Percentiles rank a stretch among this genome's conserved stretches.
phyloP scores from a whole-genome alignment of 2,329 filamentous ascomycete species.

The Orbilia oligospora region DNA sequence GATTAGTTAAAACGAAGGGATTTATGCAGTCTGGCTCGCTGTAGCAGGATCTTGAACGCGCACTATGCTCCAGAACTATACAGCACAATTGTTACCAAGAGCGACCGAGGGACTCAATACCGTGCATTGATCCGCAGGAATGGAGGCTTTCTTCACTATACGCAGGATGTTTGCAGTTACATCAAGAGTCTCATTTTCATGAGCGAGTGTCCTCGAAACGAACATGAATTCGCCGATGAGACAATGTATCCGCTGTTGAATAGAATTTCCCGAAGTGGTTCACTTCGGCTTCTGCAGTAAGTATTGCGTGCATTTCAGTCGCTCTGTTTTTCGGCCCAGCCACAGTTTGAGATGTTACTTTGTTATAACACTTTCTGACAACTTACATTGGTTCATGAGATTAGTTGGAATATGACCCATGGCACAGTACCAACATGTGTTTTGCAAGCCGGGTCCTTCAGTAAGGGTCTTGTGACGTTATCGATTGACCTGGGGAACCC shows the following conservation, averaged over 20 bases:
- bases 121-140: not conserved
- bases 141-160: not conserved
- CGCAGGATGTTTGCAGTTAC: not conserved
- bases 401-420: constrained; percentile 1
- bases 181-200: not conserved
- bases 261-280: not conserved
- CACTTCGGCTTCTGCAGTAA: not conserved
- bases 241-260: not conserved
- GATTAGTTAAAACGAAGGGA: not conserved
- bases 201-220: not conserved
- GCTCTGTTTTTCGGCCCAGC: too few relatives aligned
- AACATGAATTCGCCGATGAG: not conserved
- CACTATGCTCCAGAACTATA: not conserved
- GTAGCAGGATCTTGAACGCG: not conserved
- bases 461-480: not conserved
- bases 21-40: not conserved
- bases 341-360: too few relatives aligned
- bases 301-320: not conserved
- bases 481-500: not conserved
- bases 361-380: too few relatives aligned
- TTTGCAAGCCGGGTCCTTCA: not conserved
- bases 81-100: not conserved
- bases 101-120: not conserved
- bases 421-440: not conserved
- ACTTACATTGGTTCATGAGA: not conserved